Conservation (phyloP, 306 rosid species). For the Erythrophleum fordii region DNA sequence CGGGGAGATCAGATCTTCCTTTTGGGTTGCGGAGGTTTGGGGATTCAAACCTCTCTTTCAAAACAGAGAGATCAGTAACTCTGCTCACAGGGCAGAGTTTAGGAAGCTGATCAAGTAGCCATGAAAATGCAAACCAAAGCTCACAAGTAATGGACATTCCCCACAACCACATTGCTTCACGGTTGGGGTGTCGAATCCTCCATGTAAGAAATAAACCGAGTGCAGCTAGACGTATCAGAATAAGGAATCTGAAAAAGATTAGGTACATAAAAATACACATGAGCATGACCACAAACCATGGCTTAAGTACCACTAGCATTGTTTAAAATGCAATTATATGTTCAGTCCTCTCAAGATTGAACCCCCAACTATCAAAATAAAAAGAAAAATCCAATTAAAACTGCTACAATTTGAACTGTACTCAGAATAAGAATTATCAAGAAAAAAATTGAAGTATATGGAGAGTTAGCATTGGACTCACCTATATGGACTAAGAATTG, state of each 20-base stretch:
- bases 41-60: slow-evolving; percentile 74
- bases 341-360: not conserved
- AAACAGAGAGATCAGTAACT: slow-evolving; percentile 74
- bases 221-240: slow-evolving; percentile 67
- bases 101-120: slow-evolving; percentile 87
- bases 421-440: not conserved
- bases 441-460: not conserved
- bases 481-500: slow-evolving; percentile 90
- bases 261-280: not conserved
- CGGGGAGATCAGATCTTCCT: slow-evolving; percentile 84
- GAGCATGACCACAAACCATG: not conserved
- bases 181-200: slow-evolving; percentile 82
- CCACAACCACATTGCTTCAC: slow-evolving; percentile 89
- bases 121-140: slow-evolving; percentile 85
- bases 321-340: not conserved
- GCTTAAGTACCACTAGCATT: not conserved
- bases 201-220: slow-evolving; percentile 78
- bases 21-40: slow-evolving; percentile 80
- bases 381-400: not conserved
- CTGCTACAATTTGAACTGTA: not conserved
- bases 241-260: slow-evolving; percentile 59
- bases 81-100: slow-evolving; percentile 87
- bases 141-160: slow-evolving; percentile 84
- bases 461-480: slow-evolving; percentile 8
- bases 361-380: not conserved